Conservation (phyloP, 176 grass and related monocot species). For the Hyparrhenia diplandra region DNA sequence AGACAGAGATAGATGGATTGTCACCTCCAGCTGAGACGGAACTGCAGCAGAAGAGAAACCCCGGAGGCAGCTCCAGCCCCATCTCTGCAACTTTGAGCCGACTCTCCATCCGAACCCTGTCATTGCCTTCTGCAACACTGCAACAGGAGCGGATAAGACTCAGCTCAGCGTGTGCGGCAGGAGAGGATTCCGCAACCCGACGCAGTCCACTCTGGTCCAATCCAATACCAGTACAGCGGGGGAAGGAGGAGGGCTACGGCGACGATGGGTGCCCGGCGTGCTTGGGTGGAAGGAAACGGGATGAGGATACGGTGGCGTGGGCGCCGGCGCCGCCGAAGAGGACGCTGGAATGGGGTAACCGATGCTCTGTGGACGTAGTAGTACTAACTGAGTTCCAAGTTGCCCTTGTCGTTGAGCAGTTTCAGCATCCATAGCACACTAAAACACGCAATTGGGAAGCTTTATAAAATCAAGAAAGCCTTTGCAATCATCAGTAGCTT, state of each 20-base stretch:
- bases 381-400: background rate
- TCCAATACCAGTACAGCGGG: background rate
- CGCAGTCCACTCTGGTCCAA: background rate
- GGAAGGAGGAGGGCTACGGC: background rate
- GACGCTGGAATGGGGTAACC: background rate
- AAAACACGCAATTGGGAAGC: background rate
- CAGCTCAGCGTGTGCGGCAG: background rate
- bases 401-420: background rate
- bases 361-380: background rate
- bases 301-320: background rate
- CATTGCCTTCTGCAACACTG: background rate
- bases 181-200: background rate
- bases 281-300: background rate
- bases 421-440: background rate
- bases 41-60: constrained; percentile 47
- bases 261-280: background rate
- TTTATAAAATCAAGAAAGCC: background rate
- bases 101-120: constrained; percentile 34
- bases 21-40: constrained; percentile 58
- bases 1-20: background rate
- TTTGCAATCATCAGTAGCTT: background rate
- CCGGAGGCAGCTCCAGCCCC: constrained; percentile 33
- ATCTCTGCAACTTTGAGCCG: constrained; percentile 21
- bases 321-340: background rate
- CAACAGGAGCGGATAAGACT: background rate